Base-by-base conservation (phyloP, 2,329 filamentous ascomycete species). In the Thielaviopsis ethacetica region DNA sequence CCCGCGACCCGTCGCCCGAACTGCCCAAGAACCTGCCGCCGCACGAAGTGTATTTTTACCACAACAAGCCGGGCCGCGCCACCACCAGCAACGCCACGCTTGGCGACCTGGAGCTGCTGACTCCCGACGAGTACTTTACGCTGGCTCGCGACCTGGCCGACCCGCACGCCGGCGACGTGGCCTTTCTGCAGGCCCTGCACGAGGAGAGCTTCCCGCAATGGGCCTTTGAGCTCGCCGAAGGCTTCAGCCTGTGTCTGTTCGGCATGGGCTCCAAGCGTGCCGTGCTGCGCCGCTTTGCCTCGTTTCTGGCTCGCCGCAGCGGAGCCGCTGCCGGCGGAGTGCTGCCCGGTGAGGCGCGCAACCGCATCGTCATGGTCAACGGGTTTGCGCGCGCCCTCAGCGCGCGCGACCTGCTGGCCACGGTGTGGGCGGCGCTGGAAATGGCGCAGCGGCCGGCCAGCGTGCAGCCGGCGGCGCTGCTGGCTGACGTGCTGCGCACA, bases 11-110 rank as follows among this genome's bases (percentile, higher is more conserved):
- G 59, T 88, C 86, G 6, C 86, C 87, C 1, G 90, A 86, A 5
- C 89, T 89, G 2, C 88, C 91, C 19, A 79, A 82, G 57, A 81
- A 95, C 65, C 77, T 97, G 1, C 87, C 91, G 5, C 78, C 91
- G 0, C 88, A 96, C 67, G 93, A 97, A 69, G 81, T 86, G 64
- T 98, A 94, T 73, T 97, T 98, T 70, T 88, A 85, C 67, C 88
- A 97, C 67, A 96, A 95, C 68, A 84, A 88, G 54, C 83, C 88
- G 0, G 90, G 88, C 1, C 79, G 83, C 3, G 76, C 82, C 52
- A 91, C 91, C 70, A 95, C 91, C 0, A 96, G 91, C 1, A 86
- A 88, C 67, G 93, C 93, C 64, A 95, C 83, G 0, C 76, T 97
- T 5, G 78, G 85, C 0, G 83, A 85, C 4, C 74, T 94, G 38